A percentile compares a stretch with the other conserved stretches of the same genome.
phyloP scores from a whole-genome alignment of 495 filamentous ascomycete species.

The Tuber indicum region DNA sequence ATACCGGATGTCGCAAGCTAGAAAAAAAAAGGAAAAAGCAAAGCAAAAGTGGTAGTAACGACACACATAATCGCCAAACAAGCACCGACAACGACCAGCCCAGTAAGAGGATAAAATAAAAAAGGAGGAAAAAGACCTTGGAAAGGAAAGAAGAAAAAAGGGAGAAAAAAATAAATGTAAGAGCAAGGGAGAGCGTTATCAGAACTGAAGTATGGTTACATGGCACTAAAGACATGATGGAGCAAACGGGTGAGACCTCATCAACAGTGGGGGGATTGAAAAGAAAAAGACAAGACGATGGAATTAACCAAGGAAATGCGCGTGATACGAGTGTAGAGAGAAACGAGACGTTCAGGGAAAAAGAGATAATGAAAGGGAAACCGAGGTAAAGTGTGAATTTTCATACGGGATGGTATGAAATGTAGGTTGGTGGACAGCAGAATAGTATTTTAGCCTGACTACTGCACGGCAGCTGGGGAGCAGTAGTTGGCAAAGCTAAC shows the following conservation, averaged over 20 bases:
- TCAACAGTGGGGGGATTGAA: constrained; percentile 12
- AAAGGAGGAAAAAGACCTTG: not conserved
- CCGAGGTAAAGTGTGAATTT: constrained; percentile 6
- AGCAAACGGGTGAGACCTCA: constrained; percentile 9
- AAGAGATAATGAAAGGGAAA: constrained; percentile 10
- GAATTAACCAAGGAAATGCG: constrained; percentile 6
- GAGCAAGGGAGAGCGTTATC: constrained; percentile 17
- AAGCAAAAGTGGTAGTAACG: not conserved
- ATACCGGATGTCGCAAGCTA: not conserved
- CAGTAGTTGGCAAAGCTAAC: constrained; percentile 27
- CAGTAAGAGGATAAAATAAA: not conserved
- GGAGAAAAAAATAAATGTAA: not conserved
- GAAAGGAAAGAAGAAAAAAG: constrained; percentile 15
- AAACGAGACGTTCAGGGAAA: constrained; percentile 11
- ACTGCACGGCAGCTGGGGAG: constrained; percentile 15
- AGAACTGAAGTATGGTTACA: constrained; percentile 36
- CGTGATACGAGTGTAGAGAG: not conserved
- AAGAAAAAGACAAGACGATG: constrained; percentile 1
- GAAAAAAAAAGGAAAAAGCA: not conserved
- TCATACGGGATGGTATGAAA: constrained; percentile 23
- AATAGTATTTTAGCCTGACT: constrained; percentile 12
- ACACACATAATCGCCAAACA: constrained; percentile 3
- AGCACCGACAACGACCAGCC: constrained; percentile 2
- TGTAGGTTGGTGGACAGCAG: not conserved
- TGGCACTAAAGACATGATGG: constrained; percentile 26